Evolutionary conservation across 176 grass and related monocot species (phyloP).

Genomic region (Bonia amplexicaulis): DNA sequence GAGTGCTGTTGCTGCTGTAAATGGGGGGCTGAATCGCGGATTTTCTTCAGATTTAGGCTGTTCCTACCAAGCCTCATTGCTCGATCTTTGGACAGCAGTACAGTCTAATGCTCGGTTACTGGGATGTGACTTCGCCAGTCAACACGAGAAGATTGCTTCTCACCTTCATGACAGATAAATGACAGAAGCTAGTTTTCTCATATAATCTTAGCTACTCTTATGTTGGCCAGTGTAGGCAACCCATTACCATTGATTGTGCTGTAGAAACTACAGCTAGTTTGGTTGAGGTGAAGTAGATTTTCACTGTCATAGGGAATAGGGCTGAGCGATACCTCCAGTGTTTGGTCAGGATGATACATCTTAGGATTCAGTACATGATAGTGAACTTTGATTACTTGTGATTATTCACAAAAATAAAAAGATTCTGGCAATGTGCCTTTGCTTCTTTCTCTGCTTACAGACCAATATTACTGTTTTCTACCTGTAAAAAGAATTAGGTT

Average conservation of each 20-base stretch:
- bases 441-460: neutral
- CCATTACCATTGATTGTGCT: conserved; percentile 27
- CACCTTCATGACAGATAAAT: conserved; percentile 36
- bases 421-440: conserved; percentile 12
- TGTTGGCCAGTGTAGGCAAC: conserved; percentile 18
- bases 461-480: neutral
- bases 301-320: neutral
- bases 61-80: conserved; percentile 45
- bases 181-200: neutral
- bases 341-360: conserved; percentile 37
- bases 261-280: conserved; percentile 45
- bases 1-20: conserved; percentile 23
- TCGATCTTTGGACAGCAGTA: conserved; percentile 57
- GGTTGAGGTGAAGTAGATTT: conserved; percentile 33
- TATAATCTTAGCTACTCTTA: conserved; percentile 13
- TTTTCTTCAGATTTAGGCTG: conserved; percentile 5
- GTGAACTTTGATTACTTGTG: conserved; percentile 40
- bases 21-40: neutral
- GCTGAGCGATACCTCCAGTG: conserved; percentile 20
- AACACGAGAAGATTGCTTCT: conserved; percentile 47
- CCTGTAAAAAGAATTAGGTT: conserved; percentile 6
- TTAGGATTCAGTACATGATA: conserved; percentile 44
- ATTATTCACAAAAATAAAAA: conserved; percentile 33
- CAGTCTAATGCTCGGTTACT: conserved; percentile 45
- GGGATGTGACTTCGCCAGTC: conserved; percentile 16